These are phyloP conservation scores for Laetiporus sulphureus DNA, from an alignment of 1,284 basidiomycete genomes.

Conservation along the genomic window DNA sequence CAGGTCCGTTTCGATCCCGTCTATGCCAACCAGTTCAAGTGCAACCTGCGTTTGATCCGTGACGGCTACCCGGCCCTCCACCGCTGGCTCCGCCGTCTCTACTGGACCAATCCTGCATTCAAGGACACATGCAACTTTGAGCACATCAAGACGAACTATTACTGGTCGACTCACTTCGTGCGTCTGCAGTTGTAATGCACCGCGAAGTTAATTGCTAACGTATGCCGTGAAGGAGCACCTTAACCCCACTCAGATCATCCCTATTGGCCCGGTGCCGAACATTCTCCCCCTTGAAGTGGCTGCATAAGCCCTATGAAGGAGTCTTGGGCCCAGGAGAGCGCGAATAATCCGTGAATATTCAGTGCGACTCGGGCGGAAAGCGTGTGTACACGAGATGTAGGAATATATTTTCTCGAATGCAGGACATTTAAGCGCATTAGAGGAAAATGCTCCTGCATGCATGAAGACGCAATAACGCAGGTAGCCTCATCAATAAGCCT, in stretches of 20 bases:
- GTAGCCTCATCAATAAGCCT: too few species aligned
- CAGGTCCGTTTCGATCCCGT: slow-evolving; percentile 75
- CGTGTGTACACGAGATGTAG: too few species aligned
- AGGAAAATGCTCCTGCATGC: too few species aligned
- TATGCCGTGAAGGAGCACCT: slow-evolving; percentile 30
- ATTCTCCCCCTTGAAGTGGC: slow-evolving; percentile 62
- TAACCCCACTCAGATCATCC: slow-evolving; percentile 61
- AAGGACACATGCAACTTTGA: slow-evolving; percentile 84
- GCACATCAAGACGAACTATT: slow-evolving; percentile 86
- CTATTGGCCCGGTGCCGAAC: slow-evolving; percentile 65
- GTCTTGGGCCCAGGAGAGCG: too few species aligned
- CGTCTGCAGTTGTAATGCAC: slow-evolving; percentile 9
- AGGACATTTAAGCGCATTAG: too few species aligned
- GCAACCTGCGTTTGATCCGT: slow-evolving; percentile 78
- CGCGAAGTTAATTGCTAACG: slow-evolving; percentile 21
- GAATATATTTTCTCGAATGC: too few species aligned
- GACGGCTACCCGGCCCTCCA: slow-evolving; percentile 80
- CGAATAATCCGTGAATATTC: too few species aligned
- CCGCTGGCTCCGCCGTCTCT: slow-evolving; percentile 82
- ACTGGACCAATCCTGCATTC: slow-evolving; percentile 91
- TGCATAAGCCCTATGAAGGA: too few species aligned
- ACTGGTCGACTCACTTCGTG: slow-evolving; percentile 60
- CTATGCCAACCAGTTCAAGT: slow-evolving; percentile 92
- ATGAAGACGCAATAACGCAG: too few species aligned
- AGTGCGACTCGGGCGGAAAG: too few species aligned